Evolutionary conservation across 176 grass and related monocot genomes (phyloP), one percentile per base, ranked within the genome.

Genomic region (Eragrostis curvula): DNA sequence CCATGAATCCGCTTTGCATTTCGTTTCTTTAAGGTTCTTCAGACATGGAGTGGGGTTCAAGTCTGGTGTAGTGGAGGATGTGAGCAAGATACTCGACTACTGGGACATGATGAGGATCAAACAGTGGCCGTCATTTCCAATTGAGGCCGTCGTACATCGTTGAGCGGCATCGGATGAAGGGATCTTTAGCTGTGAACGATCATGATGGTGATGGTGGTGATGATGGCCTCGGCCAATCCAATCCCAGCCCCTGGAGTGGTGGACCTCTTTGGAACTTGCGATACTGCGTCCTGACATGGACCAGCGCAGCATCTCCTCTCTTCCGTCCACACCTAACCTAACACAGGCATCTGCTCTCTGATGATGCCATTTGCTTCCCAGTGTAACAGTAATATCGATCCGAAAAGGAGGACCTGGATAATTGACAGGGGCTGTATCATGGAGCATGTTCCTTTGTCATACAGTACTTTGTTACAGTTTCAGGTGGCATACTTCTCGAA

Each of bases 141-240:
- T 72, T 59, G 73, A 73, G 68, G 79, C 50, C 59, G 49, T 25
- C 71, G 82, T 89, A 77, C 87, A 64, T 47, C 30, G 77, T 81
- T 68, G 70, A 89, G 83, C 49, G 51, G 84, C 74, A 86, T 79
- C 79, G 12, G 32, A 51, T 61, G 84, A 68, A 43, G 45, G 62
- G 77, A 78, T 90, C 83, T 74, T 74, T 77, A 83, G 88, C 84
- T 90, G 84, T 74, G 79, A 69, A 49, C 41, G 78, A 81, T 70
- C 48, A 86, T 55, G 59, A 87, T 73, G 84, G 62, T 9, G 50
- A 57, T 57, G 78, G n/a, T 21, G 30, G 30, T 52, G 59, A 83
- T 68, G 73, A 83, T 82, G 68, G 50, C 29, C 79, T 81, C 47
- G 71, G 55, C 78, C 53, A 77, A 77, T 85, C 53, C 71, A 29